Percentiles rank a stretch among this genome's conserved stretches.
Evolutionary conservation across 768 basidiomycete genomes (phyloP).

Genomic region (Postia placenta): DNA sequence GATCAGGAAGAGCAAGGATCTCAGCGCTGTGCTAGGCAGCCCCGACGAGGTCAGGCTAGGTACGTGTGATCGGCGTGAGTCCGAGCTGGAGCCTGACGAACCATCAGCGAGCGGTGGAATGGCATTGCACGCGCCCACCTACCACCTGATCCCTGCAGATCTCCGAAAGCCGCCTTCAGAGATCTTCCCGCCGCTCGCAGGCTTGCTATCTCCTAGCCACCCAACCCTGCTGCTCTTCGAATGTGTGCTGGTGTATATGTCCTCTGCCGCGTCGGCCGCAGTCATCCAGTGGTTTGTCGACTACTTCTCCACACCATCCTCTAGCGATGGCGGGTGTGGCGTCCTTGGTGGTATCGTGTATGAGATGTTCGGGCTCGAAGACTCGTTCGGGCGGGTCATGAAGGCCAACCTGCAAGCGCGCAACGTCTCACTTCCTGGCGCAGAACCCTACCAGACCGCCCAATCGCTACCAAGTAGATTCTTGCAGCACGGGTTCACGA

Average conservation of each 20-base stretch:
- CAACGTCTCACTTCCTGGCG: conserved; percentile 71
- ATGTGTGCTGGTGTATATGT: conserved; percentile 90
- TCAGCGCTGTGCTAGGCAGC: conserved; percentile 45
- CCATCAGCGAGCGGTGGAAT: conserved; percentile 58
- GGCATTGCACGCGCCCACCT: conserved; percentile 45
- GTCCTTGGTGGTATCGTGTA: conserved; percentile 65
- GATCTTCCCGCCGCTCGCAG: conserved; percentile 34
- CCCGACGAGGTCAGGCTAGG: conserved; percentile 37
- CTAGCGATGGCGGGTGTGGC: background rate
- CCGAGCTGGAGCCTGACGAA: background rate
- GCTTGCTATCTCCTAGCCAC: conserved; percentile 49
- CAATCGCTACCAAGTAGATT: conserved; percentile 58
- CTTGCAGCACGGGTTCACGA: conserved; percentile 45
- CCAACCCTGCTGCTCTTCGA: conserved; percentile 89
- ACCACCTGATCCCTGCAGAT: conserved; percentile 74
- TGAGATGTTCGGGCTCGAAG: conserved; percentile 89
- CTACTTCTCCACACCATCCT: conserved; percentile 29
- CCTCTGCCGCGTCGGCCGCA: conserved; percentile 46
- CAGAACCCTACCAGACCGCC: conserved; percentile 51
- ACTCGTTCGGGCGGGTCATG: conserved; percentile 93
- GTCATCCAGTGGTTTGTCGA: conserved; percentile 72
- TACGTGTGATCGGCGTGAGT: conserved; percentile 21
- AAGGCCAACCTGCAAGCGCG: conserved; percentile 76
- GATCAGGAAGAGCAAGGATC: conserved; percentile 61
- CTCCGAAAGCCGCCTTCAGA: conserved; percentile 54